Percentiles rank a stretch among this genome's conserved stretches.
Conservation (phyloP, 352 stramenopile genomes). For the Pythium sukuiense region DNA sequence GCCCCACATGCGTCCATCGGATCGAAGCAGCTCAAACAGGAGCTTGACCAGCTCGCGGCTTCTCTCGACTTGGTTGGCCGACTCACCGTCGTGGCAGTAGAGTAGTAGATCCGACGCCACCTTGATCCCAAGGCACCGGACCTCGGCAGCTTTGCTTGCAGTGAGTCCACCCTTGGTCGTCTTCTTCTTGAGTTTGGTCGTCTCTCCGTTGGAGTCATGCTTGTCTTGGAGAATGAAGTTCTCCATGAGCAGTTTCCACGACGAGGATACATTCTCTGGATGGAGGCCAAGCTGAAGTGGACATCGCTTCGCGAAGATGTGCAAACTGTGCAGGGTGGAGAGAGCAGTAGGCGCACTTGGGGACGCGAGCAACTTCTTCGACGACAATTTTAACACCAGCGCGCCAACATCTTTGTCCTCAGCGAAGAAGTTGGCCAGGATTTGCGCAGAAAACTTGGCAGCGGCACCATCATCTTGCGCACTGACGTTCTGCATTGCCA, state of each 20-base stretch:
- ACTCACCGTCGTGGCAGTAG: slow-evolving; percentile 32
- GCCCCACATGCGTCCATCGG: slow-evolving; percentile 50
- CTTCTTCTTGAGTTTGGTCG: slow-evolving; percentile 21
- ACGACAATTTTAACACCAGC: slow-evolving; percentile 52
- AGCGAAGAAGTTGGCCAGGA: slow-evolving; percentile 51
- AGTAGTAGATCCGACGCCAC: slow-evolving; percentile 62
- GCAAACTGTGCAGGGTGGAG: slow-evolving; percentile 55
- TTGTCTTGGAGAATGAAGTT: slow-evolving; percentile 39
- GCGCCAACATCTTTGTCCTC: slow-evolving; percentile 33
- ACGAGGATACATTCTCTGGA: slow-evolving; percentile 26
- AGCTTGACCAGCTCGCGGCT: slow-evolving; percentile 44
- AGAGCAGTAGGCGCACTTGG: slow-evolving; percentile 24
- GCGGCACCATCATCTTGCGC: slow-evolving; percentile 29
- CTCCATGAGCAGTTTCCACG: slow-evolving; percentile 54
- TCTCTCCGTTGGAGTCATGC: slow-evolving; percentile 8
- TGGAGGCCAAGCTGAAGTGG: slow-evolving; percentile 15
- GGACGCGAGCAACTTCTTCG: slow-evolving; percentile 43
- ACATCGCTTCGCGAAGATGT: slow-evolving; percentile 65
- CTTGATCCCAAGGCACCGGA: slow-evolving; percentile 61
- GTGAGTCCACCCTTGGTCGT: slow-evolving; percentile 16
- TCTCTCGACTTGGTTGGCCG: slow-evolving; percentile 22
- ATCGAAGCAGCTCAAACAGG: slow-evolving; percentile 63
- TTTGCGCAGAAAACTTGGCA: slow-evolving; percentile 53
- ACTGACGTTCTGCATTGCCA: slow-evolving; percentile 18
- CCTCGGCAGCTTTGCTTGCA: slow-evolving; percentile 36